phyloP scores from a whole-genome alignment of 768 basidiomycete genomes.

The Kwoniella mangroviensis region DNA sequence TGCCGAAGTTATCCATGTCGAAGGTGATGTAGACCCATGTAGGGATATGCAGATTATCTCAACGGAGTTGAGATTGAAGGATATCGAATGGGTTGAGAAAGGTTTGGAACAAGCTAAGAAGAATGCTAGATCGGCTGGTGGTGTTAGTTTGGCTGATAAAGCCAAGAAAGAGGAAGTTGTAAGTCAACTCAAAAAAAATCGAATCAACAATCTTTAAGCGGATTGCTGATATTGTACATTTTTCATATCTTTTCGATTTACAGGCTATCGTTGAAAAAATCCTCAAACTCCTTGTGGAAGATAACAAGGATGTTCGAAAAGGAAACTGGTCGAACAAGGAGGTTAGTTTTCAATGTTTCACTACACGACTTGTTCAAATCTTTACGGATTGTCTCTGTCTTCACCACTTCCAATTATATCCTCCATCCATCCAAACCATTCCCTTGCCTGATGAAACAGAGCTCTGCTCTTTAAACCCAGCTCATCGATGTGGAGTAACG shows the following conservation, averaged over 20 bases:
- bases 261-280: slow-evolving; percentile 87
- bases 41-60: slow-evolving; percentile 98
- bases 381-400: not conserved
- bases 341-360: slow-evolving; percentile 63
- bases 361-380: slow-evolving; percentile 3
- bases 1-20: slow-evolving; percentile 98
- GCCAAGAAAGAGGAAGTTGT: slow-evolving; percentile 96
- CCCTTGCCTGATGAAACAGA: slow-evolving; percentile 73
- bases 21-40: slow-evolving; percentile 93
- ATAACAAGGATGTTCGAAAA: slow-evolving; percentile 89
- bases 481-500: slow-evolving; percentile 93
- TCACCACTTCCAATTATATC: not conserved
- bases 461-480: slow-evolving; percentile 86
- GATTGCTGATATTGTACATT: too few species aligned
- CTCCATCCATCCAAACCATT: slow-evolving; percentile 22
- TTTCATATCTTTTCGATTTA: slow-evolving; percentile 7
- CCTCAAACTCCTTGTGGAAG: slow-evolving; percentile 72
- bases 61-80: slow-evolving; percentile 90
- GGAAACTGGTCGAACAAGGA: slow-evolving; percentile 95
- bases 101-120: slow-evolving; percentile 78
- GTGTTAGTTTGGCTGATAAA: slow-evolving; percentile 81
- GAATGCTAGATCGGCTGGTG: slow-evolving; percentile 71
- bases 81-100: slow-evolving; percentile 99
- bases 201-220: not conserved
- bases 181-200: slow-evolving; percentile 46